These are phyloP conservation scores for Leccinum pachyderme DNA, from an alignment of 1,284 basidiomycete genomes.

Conservation along the genomic window DNA sequence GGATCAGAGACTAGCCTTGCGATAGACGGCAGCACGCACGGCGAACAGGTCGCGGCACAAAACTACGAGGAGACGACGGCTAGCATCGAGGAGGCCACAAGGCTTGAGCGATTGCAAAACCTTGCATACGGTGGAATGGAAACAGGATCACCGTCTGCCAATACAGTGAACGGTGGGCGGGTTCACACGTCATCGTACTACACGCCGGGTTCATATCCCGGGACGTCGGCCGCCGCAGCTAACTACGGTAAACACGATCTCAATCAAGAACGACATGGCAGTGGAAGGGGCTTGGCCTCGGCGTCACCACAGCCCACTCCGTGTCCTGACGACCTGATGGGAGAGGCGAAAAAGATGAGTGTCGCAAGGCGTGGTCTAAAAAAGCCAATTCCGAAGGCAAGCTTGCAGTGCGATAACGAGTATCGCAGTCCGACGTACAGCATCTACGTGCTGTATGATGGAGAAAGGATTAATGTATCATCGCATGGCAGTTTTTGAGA, in stretches of 20 bases:
- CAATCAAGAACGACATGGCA: conserved; percentile 33
- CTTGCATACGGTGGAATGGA: conserved; percentile 58
- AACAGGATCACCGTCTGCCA: conserved; percentile 41
- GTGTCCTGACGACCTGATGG: conserved; percentile 67
- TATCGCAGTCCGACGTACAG: conserved; percentile 81
- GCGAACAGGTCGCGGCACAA: conserved; percentile 39
- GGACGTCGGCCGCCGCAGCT: conserved; percentile 43
- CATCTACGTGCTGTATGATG: conserved; percentile 70
- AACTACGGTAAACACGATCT: conserved; percentile 35
- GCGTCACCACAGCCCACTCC: conserved; percentile 60
- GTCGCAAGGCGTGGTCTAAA: conserved; percentile 31
- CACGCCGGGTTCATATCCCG: conserved; percentile 52
- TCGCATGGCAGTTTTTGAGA: conserved; percentile 26
- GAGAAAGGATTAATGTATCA: conserved; percentile 53
- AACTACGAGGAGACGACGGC: conserved; percentile 38
- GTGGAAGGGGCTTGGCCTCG: conserved; percentile 49
- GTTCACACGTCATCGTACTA: conserved; percentile 67
- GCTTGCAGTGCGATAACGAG: conserved; percentile 33
- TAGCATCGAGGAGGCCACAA: conserved; percentile 22
- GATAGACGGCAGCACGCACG: conserved; percentile 43
- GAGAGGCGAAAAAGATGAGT: conserved; percentile 34
- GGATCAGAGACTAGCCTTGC: conserved; percentile 43
- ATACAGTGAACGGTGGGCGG: conserved; percentile 44
- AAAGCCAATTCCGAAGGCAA: conserved; percentile 33
- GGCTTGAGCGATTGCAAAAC: conserved; percentile 37